These are phyloP conservation scores for Dactylellina haptotyla DNA, from an alignment of 2,329 filamentous ascomycete species.

Conservation along the genomic window DNA sequence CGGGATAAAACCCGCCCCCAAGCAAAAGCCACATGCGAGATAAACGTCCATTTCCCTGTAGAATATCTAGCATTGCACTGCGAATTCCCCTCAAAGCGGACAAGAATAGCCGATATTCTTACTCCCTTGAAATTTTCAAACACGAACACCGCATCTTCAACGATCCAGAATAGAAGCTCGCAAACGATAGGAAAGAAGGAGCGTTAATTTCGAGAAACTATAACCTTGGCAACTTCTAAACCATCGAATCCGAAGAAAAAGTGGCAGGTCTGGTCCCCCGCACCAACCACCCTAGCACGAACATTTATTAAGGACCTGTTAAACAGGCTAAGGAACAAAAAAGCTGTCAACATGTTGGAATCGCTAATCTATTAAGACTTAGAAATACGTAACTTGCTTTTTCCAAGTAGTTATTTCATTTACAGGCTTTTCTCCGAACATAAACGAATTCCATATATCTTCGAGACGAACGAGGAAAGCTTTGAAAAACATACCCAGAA, in stretches of 20 bases:
- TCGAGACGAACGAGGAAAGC: constrained; percentile 26
- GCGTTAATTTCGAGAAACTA: constrained; percentile 46
- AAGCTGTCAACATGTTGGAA: neutral
- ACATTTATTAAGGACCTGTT: constrained; percentile 15
- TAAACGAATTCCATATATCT: neutral
- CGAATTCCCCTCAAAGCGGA: constrained; percentile 6
- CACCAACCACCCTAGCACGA: constrained; percentile 29
- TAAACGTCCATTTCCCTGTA: neutral
- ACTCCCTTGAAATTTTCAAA: neutral
- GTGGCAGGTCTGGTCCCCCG: constrained; percentile 51
- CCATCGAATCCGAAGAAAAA: constrained; percentile 21
- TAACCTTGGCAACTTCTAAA: constrained; percentile 26
- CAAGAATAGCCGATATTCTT: constrained; percentile 10
- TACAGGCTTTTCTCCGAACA: neutral
- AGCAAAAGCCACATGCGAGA: neutral
- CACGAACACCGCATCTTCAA: constrained; percentile 13
- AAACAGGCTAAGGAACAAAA: constrained; percentile 6
- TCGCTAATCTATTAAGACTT: neutral
- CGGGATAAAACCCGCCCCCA: constrained; percentile 17
- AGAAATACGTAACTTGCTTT: neutral
- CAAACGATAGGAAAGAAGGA: neutral
- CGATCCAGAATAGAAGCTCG: constrained; percentile 39
- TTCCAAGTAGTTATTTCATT: no score
- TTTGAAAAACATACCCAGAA: neutral
- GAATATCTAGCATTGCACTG: constrained; percentile 15